phyloP scores from a whole-genome alignment of 495 filamentous ascomycete genomes.

The Jackrogersella minutella region DNA sequence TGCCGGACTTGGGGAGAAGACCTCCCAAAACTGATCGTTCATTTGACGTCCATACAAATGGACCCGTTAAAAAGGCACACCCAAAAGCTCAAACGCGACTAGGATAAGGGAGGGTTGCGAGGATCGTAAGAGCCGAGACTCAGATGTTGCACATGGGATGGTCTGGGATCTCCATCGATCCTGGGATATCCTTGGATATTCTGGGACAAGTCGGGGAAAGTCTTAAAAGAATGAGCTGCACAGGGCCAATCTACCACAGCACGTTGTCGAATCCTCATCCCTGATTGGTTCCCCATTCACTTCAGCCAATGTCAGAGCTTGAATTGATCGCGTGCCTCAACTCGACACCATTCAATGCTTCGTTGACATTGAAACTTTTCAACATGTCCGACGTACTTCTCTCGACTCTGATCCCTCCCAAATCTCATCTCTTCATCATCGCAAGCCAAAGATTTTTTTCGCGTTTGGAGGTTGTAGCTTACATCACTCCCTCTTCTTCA shows the following conservation, averaged over 20 bases:
- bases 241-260: slow-evolving; percentile 32
- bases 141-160: slow-evolving; percentile 11
- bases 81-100: background rate
- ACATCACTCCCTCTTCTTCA: background rate
- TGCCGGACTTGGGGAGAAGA: slow-evolving; percentile 2
- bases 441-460: background rate
- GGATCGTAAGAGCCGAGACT: slow-evolving; percentile 10
- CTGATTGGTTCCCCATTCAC: slow-evolving; percentile 35
- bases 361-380: slow-evolving; percentile 20
- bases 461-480: background rate
- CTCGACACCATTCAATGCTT: slow-evolving; percentile 39
- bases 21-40: slow-evolving; percentile 1
- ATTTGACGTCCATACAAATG: background rate
- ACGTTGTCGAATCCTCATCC: slow-evolving; percentile 23
- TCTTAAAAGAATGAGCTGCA: slow-evolving; percentile 30
- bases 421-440: slow-evolving; percentile 11
- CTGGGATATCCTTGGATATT: slow-evolving; percentile 6
- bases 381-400: slow-evolving; percentile 35
- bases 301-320: slow-evolving; percentile 45
- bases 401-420: slow-evolving; percentile 20
- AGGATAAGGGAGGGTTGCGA: slow-evolving; percentile 9
- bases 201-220: too few relatives aligned
- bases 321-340: slow-evolving; percentile 48
- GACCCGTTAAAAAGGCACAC: background rate
- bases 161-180: background rate